Conservation (phyloP, 2,329 filamentous ascomycete genomes). For the Trichothecium roseum region DNA sequence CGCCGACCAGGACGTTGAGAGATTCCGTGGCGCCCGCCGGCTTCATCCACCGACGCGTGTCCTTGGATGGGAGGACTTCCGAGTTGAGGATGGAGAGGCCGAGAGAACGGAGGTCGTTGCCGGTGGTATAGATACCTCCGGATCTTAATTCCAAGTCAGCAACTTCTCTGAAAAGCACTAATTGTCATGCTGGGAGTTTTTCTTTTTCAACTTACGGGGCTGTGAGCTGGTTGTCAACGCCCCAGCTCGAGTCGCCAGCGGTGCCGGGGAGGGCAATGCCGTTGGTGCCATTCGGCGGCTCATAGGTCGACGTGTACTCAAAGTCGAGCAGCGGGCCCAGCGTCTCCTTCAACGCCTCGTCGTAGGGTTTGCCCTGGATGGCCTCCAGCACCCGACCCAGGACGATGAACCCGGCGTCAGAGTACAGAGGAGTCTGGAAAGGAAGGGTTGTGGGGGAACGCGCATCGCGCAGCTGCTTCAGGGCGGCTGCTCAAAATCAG, state of each 20-base stretch:
- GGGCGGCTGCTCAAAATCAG: background rate
- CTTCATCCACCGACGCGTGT: conserved; percentile 10
- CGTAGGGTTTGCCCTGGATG: background rate
- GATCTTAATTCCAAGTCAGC: conserved; percentile 3
- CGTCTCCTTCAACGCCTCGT: conserved; percentile 1
- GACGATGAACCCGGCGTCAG: conserved; percentile 10
- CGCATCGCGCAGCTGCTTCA: too few species aligned
- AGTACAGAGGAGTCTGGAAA: conserved; percentile 8
- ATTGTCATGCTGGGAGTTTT: background rate
- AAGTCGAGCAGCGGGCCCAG: conserved; percentile 4
- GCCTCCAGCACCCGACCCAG: conserved; percentile 8
- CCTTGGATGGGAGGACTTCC: conserved; percentile 4
- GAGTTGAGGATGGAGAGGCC: conserved; percentile 11
- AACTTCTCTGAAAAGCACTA: background rate
- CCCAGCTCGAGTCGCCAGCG: background rate
- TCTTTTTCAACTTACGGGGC: conserved; percentile 2
- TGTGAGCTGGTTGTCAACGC: background rate
- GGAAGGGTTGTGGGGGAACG: background rate
- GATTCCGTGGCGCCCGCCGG: conserved; percentile 7
- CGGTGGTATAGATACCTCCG: conserved; percentile 7
- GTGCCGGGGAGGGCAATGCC: background rate
- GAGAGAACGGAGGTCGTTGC: conserved; percentile 6
- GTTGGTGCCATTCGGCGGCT: conserved; percentile 3
- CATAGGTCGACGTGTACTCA: conserved; percentile 1
- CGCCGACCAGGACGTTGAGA: conserved; percentile 7